Base-by-base conservation (phyloP, 2,329 filamentous ascomycete species). In the Lachnellula subtilissima region DNA sequence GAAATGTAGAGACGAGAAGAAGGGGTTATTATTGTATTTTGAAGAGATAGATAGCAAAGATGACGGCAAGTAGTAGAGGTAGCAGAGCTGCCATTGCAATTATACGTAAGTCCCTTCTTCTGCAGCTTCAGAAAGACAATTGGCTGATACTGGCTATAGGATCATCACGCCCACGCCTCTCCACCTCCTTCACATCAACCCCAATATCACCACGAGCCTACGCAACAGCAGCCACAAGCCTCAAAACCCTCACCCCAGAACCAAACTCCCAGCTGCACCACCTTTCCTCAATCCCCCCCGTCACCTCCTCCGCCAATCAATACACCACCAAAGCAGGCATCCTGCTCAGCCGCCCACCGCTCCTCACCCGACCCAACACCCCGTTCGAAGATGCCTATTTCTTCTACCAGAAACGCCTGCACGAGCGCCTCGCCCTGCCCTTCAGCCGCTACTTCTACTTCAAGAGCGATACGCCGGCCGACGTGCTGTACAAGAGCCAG, bases 341-440 rank as follows among this genome's bases (percentile, higher is more conserved):
- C 57, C 84, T 97, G 64, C 84, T 99, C 61, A 94, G 91, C 47
- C 90, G 94, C 28, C 84, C 94, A 48, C 94, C 94, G 6, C 78
- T 95, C 57, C 80, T 99, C 67, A 97, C 94, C 25, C 87, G 89
- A 64, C 80, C 87, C 59, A 85, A 93, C 53, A 89, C 88, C 36
- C 80, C 89, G 12, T 97, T 99, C 74, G 94, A 99, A 74, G 88
- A 91, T 69, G 81, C 93, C 61, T 97, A 88, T 76, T 96, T 88
- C 79, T 91, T 99, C 72, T 99, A 99, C 77, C 94, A 99, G 76
- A 93, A 93, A 67, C 91, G 94, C 14, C 81, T 99, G 58, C 96
- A 97, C 73, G 94, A 99, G 78, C 89, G 94, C 45, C 81, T 96
- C 52, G 85, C 87, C 19, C 81, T 94, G 4, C 89, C 92, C 1